Evolutionary conservation across 257 asterid genomes (phyloP).

Genomic region (Penstemon newberryi): DNA sequence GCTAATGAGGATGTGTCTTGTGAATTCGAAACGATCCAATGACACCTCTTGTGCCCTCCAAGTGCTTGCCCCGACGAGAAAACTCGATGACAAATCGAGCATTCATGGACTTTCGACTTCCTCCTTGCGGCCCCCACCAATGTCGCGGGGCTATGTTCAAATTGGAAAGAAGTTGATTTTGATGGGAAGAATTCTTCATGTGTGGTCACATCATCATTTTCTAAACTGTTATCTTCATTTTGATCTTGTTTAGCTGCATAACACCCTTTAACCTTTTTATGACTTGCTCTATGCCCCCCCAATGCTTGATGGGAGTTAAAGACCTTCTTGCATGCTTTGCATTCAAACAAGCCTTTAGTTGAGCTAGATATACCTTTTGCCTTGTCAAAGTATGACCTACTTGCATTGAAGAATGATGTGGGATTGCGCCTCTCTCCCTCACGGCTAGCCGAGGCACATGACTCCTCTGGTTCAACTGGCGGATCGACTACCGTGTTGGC

Average conservation of each 20-base stretch:
- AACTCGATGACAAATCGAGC: conserved; percentile 87
- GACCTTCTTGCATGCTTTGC: conserved; percentile 63
- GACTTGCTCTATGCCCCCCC: conserved; percentile 95
- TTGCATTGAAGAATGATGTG: conserved; percentile 25
- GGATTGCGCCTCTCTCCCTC: conserved; percentile 61
- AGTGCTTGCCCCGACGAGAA: conserved; percentile 89
- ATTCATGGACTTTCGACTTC: conserved; percentile 77
- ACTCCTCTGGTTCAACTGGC: conserved; percentile 63
- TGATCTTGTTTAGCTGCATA: conserved; percentile 68
- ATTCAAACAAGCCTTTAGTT: conserved; percentile 60
- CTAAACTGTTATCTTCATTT: conserved; percentile 24
- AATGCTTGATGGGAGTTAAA: conserved; percentile 85
- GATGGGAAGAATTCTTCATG: conserved; percentile 50
- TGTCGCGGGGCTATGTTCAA: conserved; percentile 37
- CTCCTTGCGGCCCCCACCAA: conserved; percentile 53
- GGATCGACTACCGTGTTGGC: conserved; percentile 61
- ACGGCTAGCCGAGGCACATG: conserved; percentile 71
- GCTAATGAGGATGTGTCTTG: conserved; percentile 44
- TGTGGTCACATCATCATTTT: conserved; percentile 41
- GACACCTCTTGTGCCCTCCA: conserved; percentile 96
- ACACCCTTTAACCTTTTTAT: conserved; percentile 71
- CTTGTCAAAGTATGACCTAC: conserved; percentile 34
- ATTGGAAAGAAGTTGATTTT: conserved; percentile 44
- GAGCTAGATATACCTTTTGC: conserved; percentile 37
- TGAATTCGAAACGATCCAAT: conserved; percentile 80